phyloP scores from a whole-genome alignment of 768 basidiomycete genomes.

The Tremella fuciformis region DNA sequence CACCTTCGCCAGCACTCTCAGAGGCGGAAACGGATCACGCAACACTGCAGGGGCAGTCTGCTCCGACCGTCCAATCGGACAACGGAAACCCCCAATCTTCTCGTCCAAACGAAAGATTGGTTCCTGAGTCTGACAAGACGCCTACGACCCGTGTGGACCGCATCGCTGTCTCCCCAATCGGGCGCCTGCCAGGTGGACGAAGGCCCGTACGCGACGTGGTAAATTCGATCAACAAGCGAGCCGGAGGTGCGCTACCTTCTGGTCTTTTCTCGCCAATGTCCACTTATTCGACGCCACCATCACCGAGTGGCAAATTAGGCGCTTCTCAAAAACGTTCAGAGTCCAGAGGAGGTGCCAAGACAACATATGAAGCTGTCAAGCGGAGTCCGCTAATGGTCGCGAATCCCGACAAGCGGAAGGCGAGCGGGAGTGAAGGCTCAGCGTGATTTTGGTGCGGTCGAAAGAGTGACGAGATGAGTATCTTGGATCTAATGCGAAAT shows the following conservation, averaged over 20 bases:
- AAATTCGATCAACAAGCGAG: constrained; percentile 39
- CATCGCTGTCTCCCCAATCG: neutral
- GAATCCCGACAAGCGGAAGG: constrained; percentile 26
- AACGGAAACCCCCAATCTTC: too few species aligned
- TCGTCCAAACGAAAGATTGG: too few species aligned
- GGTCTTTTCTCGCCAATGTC: constrained; percentile 25
- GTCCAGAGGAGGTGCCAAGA: neutral
- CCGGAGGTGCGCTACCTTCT: constrained; percentile 13
- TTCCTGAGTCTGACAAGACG: neutral
- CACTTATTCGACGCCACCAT: constrained; percentile 18
- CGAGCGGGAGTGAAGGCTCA: too few species aligned
- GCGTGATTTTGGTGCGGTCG: too few species aligned
- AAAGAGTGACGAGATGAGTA: too few species aligned
- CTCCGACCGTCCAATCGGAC: neutral
- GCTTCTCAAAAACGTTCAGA: neutral
- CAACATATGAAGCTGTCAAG: constrained; percentile 31
- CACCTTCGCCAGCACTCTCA: neutral
- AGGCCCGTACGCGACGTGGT: constrained; percentile 43
- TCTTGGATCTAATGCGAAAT: too few species aligned
- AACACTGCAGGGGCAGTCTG: neutral
- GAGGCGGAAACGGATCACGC: neutral
- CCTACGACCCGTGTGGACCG: neutral
- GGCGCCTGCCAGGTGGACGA: constrained; percentile 13
- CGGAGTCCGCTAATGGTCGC: constrained; percentile 23
- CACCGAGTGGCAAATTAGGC: neutral